Base-by-base conservation (phyloP, 1,284 basidiomycete genomes). In the Ganoderma lingzhi region DNA sequence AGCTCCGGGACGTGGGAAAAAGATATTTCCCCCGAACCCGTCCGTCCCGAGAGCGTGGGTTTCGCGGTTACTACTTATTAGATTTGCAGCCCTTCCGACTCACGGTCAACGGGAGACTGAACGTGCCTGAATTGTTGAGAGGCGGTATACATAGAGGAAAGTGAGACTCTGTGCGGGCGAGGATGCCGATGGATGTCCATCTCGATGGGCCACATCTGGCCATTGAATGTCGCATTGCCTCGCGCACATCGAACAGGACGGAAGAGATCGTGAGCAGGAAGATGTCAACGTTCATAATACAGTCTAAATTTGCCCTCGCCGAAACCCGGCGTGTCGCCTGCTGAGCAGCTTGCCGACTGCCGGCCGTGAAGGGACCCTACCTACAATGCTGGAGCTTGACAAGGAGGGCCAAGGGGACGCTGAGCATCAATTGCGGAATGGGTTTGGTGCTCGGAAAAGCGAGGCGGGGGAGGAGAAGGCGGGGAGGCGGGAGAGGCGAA, bases 251-350 rank as follows among this genome's bases (percentile, higher is more conserved):
- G 32, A 56, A 56, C 48, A 51, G 48, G 23, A 51, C 30, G 62
- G 14, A 53, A 42, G 15, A 14, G 19, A 6, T 28, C 35, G 51
- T 39, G 37, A 23, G 48, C 30, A 64, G n/a, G 37, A 44, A 30
- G 37, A 39, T 61, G 28, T 58, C 48, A 37, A 17, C 4, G 56
- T 12, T 9, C 35, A 28, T 15, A 61, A 67, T 65, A 51, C 63
- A 65, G 70, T 44, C 70, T 71, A 71, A 69, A 53, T 69, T 61
- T 71, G 69, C 70, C 68, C 63, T 37, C 59, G 70, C 70, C 66
- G 66, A 60, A 65, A 41, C 42, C 42, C 68, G 68, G 68, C 62
- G 58, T 63, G 32, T 44, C 58, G 17, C 28, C 37, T 12, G 35
- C 12, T 45, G 41, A 15, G 30, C 6, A 23, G 39, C 45, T 4